A percentile compares a stretch with the other conserved stretches of the same genome.
These are phyloP conservation scores for Raffaelea ambrosiae DNA, from an alignment of 2,329 filamentous ascomycete genomes.

Conservation along the genomic window DNA sequence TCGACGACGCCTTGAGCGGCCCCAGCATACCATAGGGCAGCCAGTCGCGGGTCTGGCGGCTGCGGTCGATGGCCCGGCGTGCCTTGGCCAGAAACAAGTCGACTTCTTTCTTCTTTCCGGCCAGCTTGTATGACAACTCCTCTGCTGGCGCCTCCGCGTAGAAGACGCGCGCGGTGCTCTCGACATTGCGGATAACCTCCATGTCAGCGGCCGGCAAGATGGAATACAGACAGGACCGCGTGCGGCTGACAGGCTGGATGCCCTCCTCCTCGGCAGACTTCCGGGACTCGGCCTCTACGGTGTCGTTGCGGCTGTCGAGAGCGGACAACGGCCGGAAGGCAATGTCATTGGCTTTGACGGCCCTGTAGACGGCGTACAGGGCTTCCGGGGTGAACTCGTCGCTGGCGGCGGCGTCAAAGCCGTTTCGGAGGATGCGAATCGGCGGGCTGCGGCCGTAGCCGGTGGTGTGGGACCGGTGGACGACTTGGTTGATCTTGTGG, in stretches of 20 bases:
- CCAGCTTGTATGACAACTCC: too few species aligned
- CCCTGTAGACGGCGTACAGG: conserved; percentile 63
- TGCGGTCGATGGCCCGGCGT: conserved; percentile 39
- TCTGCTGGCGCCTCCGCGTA: conserved; percentile 28
- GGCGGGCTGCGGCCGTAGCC: background rate
- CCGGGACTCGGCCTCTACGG: background rate
- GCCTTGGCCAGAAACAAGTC: conserved; percentile 41
- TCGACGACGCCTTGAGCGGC: background rate
- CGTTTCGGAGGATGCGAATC: conserved; percentile 3
- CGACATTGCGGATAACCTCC: conserved; percentile 38
- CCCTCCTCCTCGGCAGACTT: background rate
- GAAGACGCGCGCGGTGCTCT: conserved; percentile 44
- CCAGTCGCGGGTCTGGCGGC: conserved; percentile 39
- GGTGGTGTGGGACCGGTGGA: background rate
- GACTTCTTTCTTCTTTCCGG: conserved; percentile 16
- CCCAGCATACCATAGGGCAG: conserved; percentile 42
- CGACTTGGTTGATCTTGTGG: background rate
- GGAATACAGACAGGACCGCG: conserved; percentile 51
- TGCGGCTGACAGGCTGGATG: conserved; percentile 17
- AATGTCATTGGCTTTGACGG: conserved; percentile 50
- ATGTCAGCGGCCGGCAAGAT: conserved; percentile 50
- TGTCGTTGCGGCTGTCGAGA: conserved; percentile 25
- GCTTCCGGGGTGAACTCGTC: conserved; percentile 35
- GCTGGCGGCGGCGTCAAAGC: conserved; percentile 6
- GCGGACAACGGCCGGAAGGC: conserved; percentile 44